A percentile compares a stretch with the other conserved stretches of the same genome.
Evolutionary conservation across 2,329 filamentous ascomycete genomes (phyloP).

Genomic region (Stachybotrys echinatus): DNA sequence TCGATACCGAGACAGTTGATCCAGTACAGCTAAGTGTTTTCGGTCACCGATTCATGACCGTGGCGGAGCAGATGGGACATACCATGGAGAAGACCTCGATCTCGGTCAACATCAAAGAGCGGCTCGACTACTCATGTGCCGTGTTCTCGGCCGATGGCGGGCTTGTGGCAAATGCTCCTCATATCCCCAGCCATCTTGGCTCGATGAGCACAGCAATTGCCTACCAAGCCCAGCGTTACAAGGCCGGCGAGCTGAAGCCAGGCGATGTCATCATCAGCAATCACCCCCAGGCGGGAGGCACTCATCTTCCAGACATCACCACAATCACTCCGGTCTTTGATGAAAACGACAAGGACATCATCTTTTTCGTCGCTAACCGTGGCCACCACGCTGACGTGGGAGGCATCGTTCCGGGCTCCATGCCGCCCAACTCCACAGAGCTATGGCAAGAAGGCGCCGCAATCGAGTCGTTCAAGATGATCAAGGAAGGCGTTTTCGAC

Average conservation of each 20-base stretch:
- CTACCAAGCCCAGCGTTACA: slow-evolving; percentile 63
- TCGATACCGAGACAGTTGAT: slow-evolving; percentile 46
- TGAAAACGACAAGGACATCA: slow-evolving; percentile 19
- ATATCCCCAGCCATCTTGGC: slow-evolving; percentile 72
- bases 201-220: slow-evolving; percentile 72
- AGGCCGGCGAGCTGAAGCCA: slow-evolving; percentile 58
- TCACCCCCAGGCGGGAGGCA: slow-evolving; percentile 42
- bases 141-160: slow-evolving; percentile 69
- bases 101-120: slow-evolving; percentile 72
- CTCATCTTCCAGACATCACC: slow-evolving; percentile 20
- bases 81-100: slow-evolving; percentile 73
- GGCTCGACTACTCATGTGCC: slow-evolving; percentile 74
- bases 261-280: slow-evolving; percentile 72
- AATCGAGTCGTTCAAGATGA: slow-evolving; percentile 36
- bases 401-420: slow-evolving; percentile 67
- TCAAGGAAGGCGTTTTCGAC: slow-evolving; percentile 18
- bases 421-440: slow-evolving; percentile 64
- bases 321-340: slow-evolving; percentile 22
- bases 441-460: slow-evolving; percentile 54
- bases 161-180: slow-evolving; percentile 68
- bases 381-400: slow-evolving; percentile 29
- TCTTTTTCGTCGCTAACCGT: slow-evolving; percentile 26
- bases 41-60: slow-evolving; percentile 74
- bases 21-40: slow-evolving; percentile 72
- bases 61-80: slow-evolving; percentile 76